Conservation (phyloP, 177 flowering plant genomes). For the Vitis hybrid region DNA sequence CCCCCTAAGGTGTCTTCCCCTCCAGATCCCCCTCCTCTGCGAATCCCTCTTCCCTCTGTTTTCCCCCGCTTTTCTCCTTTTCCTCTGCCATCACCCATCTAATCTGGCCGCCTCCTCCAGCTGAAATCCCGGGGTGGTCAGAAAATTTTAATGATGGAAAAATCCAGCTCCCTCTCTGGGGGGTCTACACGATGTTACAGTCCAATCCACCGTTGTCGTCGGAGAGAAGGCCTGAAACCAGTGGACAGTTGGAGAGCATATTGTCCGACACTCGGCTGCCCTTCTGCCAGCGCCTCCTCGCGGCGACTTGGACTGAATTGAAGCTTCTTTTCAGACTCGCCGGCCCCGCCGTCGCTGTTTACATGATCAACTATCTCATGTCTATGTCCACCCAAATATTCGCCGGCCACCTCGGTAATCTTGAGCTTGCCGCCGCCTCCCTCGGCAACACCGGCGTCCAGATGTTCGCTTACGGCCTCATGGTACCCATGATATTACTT, state of each 20-base stretch:
- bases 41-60: too few relatives aligned
- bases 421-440: constrained; percentile 47
- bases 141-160: too few relatives aligned
- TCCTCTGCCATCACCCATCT: too few relatives aligned
- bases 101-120: too few relatives aligned
- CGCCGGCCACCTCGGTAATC: constrained; percentile 44
- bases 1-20: too few relatives aligned
- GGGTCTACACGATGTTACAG: too few relatives aligned
- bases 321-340: constrained; percentile 35
- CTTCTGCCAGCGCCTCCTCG: constrained; percentile 5
- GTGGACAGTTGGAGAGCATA: constrained; percentile 11
- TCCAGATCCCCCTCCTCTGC: too few relatives aligned
- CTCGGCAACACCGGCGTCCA: constrained; percentile 44
- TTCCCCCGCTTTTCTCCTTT: too few relatives aligned
- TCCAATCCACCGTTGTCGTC: too few relatives aligned
- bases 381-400: constrained; percentile 39
- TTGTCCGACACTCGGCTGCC: constrained; percentile 14
- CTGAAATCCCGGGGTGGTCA: too few relatives aligned
- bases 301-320: constrained; percentile 33
- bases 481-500: constrained; percentile 16
- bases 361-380: constrained; percentile 41
- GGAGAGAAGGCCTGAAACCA: too few relatives aligned
- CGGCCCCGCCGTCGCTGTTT: constrained; percentile 41
- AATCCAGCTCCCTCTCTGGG: too few relatives aligned
- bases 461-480: constrained; percentile 37